A percentile compares a stretch with the other conserved stretches of the same genome.
phyloP scores from a whole-genome alignment of 352 stramenopile genomes.

The Thraustochytrium striatum region DNA sequence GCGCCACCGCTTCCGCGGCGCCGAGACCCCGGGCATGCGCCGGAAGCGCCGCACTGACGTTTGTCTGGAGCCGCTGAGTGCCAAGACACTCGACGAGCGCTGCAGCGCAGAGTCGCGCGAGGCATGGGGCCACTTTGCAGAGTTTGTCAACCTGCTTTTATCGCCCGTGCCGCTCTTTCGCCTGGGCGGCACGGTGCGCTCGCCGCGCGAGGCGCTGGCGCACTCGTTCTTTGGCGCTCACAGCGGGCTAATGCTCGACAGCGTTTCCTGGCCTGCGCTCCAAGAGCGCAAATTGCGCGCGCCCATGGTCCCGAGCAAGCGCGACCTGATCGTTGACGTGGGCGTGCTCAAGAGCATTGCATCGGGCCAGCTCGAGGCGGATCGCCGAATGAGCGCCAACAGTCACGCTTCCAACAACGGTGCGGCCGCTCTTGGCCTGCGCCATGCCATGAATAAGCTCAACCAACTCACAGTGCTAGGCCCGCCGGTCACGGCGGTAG shows the following conservation, averaged over 20 bases:
- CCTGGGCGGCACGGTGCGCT: not conserved
- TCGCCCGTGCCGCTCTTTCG: not conserved
- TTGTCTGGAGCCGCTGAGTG: not conserved
- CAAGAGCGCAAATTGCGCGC: not conserved
- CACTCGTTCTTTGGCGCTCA: constrained; percentile 1
- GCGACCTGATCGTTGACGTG: constrained; percentile 23
- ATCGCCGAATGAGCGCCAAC: not conserved
- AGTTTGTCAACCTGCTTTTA: constrained; percentile 8
- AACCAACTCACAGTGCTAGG: not conserved
- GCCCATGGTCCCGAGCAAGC: not conserved
- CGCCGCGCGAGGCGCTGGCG: not conserved
- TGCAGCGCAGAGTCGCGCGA: not conserved
- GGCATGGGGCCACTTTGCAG: not conserved
- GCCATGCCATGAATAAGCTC: not conserved
- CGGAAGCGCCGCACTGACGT: not conserved
- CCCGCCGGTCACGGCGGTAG: too few relatives aligned
- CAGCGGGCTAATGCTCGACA: not conserved
- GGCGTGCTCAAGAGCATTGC: not conserved
- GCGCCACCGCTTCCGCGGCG: not conserved
- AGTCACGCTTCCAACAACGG: not conserved
- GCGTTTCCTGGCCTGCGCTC: not conserved
- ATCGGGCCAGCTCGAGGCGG: not conserved
- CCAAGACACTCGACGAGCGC: not conserved
- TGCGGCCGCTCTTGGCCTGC: not conserved
- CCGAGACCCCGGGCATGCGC: not conserved